Conservation (phyloP, 306 rosid species). For the Sicyos edulis region DNA sequence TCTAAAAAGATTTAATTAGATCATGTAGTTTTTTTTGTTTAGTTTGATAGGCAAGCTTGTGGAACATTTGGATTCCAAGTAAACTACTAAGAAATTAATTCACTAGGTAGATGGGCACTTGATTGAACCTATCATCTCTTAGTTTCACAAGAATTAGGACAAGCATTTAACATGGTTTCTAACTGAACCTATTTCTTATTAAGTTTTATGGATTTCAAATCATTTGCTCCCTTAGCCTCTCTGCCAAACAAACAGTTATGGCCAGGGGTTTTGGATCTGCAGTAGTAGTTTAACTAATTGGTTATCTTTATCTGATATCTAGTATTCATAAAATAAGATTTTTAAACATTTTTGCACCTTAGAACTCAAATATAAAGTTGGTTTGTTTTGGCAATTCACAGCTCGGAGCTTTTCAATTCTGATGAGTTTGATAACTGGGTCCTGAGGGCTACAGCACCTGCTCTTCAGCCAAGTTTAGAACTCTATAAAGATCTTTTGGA, state of each 20-base stretch:
- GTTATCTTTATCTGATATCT: neutral
- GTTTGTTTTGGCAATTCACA: constrained; percentile 30
- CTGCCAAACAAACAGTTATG: neutral
- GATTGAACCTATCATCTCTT: no score
- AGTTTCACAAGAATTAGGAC: no score
- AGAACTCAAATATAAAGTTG: constrained; percentile 11
- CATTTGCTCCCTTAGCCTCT: no score
- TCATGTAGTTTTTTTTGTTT: neutral
- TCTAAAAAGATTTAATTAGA: neutral
- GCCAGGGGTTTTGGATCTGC: neutral
- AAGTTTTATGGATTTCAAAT: neutral
- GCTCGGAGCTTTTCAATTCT: constrained; percentile 55
- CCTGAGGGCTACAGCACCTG: constrained; percentile 53
- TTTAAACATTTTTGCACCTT: neutral
- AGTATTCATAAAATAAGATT: neutral
- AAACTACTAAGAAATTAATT: no score
- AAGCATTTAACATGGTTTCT: no score
- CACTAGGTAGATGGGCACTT: no score
- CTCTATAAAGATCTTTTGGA: constrained; percentile 63
- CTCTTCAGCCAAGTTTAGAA: constrained; percentile 60
- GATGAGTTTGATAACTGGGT: constrained; percentile 68
- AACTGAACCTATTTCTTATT: no score
- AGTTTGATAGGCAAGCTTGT: no score
- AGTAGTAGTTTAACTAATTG: neutral
- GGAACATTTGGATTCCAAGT: no score